Base-by-base conservation (phyloP, 192 early-diverging fungal genomes). In the Piromyces sp. region DNA sequence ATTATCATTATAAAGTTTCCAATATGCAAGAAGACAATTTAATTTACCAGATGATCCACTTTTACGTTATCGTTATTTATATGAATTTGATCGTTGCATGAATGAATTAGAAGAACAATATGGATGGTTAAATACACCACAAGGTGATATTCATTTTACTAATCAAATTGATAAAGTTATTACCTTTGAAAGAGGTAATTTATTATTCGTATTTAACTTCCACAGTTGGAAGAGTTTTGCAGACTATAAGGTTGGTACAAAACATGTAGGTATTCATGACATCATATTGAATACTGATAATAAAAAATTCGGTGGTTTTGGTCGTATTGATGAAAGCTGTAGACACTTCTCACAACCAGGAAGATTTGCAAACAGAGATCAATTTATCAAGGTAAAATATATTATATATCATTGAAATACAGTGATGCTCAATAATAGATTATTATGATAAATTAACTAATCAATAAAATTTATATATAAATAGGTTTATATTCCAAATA, bases 141-240 rank as follows among this genome's bases (percentile, higher is more conserved):
- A 95, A 83, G 92, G 51, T 26, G 51, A 68, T 68, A 68, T 68
- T n/a, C 85, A 92, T 97, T 30, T 93, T 93, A 38, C 88, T 94
- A 80, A 98, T 84, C 92, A 97, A 85, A 90, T 89, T 68, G 95
- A 98, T 89, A 98, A 97, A 86, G 87, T 97, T 29, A 89, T 98
- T 84, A 93, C 89, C 11, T 97, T 97, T 90, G 97, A 98, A 86
- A 93, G 95, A 33, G 96, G 92, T 38, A 88, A 91, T 79, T 89
- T 95, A 79, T 83, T 98, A 40, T 98, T 94, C 86, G 89, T 97
- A 79, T 97, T 98, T 90, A 98, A 98, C 86, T 97, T 97, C 87
- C 91, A 97, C 86, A 92, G 94, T 13, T 92, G 92, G 40, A 84
- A 94, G 51, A 94, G 93, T 78, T 97, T 92, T 84, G 85, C 91